Percentiles rank a stretch among this genome's conserved stretches.
Conservation (phyloP, 768 basidiomycete genomes). For the Ephemerocybe angulata region DNA sequence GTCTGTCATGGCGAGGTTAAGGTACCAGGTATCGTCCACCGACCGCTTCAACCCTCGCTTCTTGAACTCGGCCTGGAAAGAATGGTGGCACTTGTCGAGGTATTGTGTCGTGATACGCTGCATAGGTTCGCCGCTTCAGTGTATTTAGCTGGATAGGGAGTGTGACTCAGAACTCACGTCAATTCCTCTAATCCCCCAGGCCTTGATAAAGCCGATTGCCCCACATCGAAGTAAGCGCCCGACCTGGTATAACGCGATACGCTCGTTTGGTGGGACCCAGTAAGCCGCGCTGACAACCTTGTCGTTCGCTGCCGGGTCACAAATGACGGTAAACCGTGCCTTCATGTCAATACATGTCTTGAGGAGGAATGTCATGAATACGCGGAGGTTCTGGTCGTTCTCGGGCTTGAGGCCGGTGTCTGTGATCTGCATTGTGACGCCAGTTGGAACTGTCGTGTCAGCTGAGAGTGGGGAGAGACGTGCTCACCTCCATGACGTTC, state of each 20-base stretch:
- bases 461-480: background rate
- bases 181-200: slow-evolving; percentile 19
- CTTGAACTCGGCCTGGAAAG: slow-evolving; percentile 18
- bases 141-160: background rate
- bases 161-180: slow-evolving; percentile 12
- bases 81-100: slow-evolving; percentile 18
- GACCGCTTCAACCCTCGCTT: slow-evolving; percentile 13
- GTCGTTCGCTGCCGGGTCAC: slow-evolving; percentile 16
- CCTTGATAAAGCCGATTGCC: slow-evolving; percentile 14
- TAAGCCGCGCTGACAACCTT: slow-evolving; percentile 21
- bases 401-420: slow-evolving; percentile 12
- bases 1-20: slow-evolving; percentile 24
- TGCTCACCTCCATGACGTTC: slow-evolving; percentile 20
- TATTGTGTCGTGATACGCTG: background rate
- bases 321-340: slow-evolving; percentile 25
- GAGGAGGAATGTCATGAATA: slow-evolving; percentile 18
- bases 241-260: slow-evolving; percentile 20
- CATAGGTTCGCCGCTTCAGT: background rate
- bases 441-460: background rate
- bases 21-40: slow-evolving; percentile 27
- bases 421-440: slow-evolving; percentile 12
- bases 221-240: slow-evolving; percentile 17
- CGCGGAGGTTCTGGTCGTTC: slow-evolving; percentile 11
- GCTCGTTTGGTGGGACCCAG: slow-evolving; percentile 25
- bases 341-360: slow-evolving; percentile 17